These are phyloP conservation scores for Daedaleopsis sinensis DNA, from an alignment of 768 basidiomycete species.

Conservation along the genomic window DNA sequence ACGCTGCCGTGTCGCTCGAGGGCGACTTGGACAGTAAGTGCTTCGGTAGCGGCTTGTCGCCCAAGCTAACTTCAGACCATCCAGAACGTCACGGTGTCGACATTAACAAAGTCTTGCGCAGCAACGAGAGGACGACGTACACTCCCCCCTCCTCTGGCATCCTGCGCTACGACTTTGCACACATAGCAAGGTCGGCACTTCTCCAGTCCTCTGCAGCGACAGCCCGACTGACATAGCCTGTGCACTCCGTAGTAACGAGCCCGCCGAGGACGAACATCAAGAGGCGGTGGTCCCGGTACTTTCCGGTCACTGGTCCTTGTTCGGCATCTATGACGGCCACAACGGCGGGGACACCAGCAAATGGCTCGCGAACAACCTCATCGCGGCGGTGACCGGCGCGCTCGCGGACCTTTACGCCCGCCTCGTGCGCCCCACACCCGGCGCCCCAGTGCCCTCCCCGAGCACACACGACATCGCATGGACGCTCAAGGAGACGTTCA, in stretches of 20 bases:
- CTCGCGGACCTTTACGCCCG: slow-evolving; percentile 26
- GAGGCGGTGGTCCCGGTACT: slow-evolving; percentile 27
- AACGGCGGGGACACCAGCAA: slow-evolving; percentile 37
- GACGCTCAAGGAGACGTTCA: slow-evolving; percentile 42
- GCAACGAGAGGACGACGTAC: slow-evolving; percentile 18
- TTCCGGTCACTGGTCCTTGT: slow-evolving; percentile 36
- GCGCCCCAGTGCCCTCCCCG: slow-evolving; percentile 9
- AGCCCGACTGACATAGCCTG: background rate
- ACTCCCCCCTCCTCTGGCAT: slow-evolving; percentile 16
- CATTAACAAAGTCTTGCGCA: slow-evolving; percentile 6
- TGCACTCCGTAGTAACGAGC: slow-evolving; percentile 26
- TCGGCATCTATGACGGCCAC: slow-evolving; percentile 37
- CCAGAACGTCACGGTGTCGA: background rate
- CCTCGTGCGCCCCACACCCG: background rate
- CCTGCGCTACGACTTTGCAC: slow-evolving; percentile 25
- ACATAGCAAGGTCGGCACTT: slow-evolving; percentile 25
- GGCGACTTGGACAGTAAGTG: background rate
- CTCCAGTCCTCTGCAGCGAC: background rate
- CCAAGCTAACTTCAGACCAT: background rate
- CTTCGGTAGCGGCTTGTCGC: background rate
- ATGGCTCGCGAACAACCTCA: slow-evolving; percentile 37
- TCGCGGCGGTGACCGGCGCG: slow-evolving; percentile 26
- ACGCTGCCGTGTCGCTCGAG: slow-evolving; percentile 4
- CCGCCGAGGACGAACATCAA: slow-evolving; percentile 30
- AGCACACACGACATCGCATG: slow-evolving; percentile 36